Conservation (phyloP, 345 rosid species). For the Arabidopsis arenosa region DNA sequence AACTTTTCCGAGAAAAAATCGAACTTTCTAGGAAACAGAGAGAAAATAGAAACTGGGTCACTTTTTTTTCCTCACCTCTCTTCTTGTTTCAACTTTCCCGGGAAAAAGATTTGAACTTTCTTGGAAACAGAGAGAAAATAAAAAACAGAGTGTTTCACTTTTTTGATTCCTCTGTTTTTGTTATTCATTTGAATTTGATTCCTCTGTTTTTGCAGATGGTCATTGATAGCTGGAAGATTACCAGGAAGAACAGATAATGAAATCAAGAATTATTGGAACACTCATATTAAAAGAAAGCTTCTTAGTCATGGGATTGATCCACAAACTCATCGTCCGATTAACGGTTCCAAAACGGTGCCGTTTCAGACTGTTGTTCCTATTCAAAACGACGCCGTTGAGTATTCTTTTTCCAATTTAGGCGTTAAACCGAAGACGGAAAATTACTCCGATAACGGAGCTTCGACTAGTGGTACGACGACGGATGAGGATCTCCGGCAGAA, state of each 20-base stretch:
- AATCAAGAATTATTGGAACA: slow-evolving; percentile 88
- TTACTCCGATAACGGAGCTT: slow-evolving; percentile 34
- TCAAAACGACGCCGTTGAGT: slow-evolving; percentile 26
- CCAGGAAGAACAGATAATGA: slow-evolving; percentile 91
- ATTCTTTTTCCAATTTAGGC: slow-evolving; percentile 8
- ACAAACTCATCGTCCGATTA: slow-evolving; percentile 68
- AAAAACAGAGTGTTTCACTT: slow-evolving; percentile 36
- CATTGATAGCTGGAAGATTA: slow-evolving; percentile 71
- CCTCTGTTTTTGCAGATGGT: slow-evolving; percentile 60
- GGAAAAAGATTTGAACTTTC: background rate
- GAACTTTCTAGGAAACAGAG: background rate
- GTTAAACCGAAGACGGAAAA: slow-evolving; percentile 30
- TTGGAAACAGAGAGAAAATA: background rate
- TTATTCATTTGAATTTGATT: slow-evolving; percentile 43
- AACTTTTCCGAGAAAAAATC: background rate
- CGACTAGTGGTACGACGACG: slow-evolving; percentile 47
- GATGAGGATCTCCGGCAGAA: slow-evolving; percentile 42
- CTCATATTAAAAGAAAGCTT: slow-evolving; percentile 84
- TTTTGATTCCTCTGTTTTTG: slow-evolving; percentile 44
- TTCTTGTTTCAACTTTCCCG: background rate
- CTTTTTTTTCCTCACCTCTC: background rate
- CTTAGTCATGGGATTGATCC: slow-evolving; percentile 73
- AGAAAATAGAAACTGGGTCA: too few relatives aligned
- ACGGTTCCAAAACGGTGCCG: slow-evolving; percentile 36
- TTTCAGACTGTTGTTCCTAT: slow-evolving; percentile 11